Evolutionary conservation across 177 flowering plant species (phyloP), one percentile per base, ranked within the genome.

Genomic region (Vitis hybrid): DNA sequence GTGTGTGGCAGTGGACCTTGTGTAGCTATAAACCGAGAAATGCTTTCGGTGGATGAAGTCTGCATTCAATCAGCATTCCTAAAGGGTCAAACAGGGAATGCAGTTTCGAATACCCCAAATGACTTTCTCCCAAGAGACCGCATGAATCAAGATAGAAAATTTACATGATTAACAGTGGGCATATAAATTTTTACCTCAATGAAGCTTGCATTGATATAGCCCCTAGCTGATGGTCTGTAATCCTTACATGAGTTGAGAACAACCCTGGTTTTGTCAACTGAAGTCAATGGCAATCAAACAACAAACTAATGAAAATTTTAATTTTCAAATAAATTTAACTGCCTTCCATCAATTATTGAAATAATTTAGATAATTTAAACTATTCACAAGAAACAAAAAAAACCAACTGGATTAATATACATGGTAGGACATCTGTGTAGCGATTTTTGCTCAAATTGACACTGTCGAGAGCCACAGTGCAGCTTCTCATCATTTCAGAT

Each of bases 1-100:
- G 99, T 93, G 69, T 87, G 84, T 52, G 88, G 97, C 17, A 92
- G 80, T 17, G 99, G 99, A 65, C 99, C 98, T 86, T 93, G 99
- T 60, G 99, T 93, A 49, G 99, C 97, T 70, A 96, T 91, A 70
- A 92, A 96, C 83, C 70, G 84, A 72, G 91, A 79, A 65, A 91
- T 73, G 39, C 65, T 80, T 70, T 81, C 91, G 67, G 77, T 70
- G 6, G 86, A 72, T 65, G 84, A 75, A 71, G 84, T 69, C 99
- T 95, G 74, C 81, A 87, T 39, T 61, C 32, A 73, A 76, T 63
- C 56, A 58, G 51, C 54, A 73, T 45, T 65, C n/a, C 52, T 66
- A 15, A 74, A 51, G 3, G 62, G 70, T 67, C 70, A 78, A 56
- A 51, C 10, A 10, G 17, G 58, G 56, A 66, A 58, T 48, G 50